These are phyloP conservation scores for Fimicolochytrium jonesii DNA, from an alignment of 192 early-diverging fungal genomes.

Conservation along the genomic window DNA sequence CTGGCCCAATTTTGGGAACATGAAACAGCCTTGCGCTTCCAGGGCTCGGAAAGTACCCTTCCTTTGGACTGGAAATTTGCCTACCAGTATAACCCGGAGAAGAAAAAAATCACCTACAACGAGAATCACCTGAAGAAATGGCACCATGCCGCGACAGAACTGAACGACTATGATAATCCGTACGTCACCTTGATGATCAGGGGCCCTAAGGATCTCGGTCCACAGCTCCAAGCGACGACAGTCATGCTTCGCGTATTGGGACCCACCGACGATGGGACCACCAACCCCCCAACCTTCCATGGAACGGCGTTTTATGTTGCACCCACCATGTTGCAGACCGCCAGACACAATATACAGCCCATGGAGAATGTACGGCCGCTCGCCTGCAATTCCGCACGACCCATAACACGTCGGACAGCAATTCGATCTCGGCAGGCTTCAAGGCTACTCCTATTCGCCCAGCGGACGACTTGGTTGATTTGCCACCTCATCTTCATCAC, in stretches of 20 bases:
- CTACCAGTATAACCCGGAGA: not conserved
- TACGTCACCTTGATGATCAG: not conserved
- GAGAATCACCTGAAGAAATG: not conserved
- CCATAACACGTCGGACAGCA: not conserved
- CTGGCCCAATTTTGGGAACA: not conserved
- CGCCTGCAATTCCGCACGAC: not conserved
- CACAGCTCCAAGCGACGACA: not conserved
- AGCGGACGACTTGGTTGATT: not conserved
- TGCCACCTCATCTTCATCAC: not conserved
- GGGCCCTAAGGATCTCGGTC: not conserved
- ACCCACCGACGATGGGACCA: not conserved
- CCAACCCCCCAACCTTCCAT: not conserved
- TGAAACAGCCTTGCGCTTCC: conserved; percentile 6
- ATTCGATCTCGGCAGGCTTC: not conserved
- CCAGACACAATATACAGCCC: not conserved
- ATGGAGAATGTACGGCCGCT: not conserved
- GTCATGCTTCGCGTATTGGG: not conserved
- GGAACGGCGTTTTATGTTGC: conserved; percentile 6
- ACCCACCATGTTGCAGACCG: not conserved
- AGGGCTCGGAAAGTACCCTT: not conserved
- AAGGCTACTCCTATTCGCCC: not conserved
- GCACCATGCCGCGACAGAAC: not conserved
- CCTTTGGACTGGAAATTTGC: not conserved
- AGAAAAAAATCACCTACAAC: not conserved
- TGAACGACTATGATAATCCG: not conserved